A percentile compares a stretch with the other conserved stretches of the same genome.
phyloP scores from a whole-genome alignment of 768 basidiomycete species.

The Termitomyces sp. region DNA sequence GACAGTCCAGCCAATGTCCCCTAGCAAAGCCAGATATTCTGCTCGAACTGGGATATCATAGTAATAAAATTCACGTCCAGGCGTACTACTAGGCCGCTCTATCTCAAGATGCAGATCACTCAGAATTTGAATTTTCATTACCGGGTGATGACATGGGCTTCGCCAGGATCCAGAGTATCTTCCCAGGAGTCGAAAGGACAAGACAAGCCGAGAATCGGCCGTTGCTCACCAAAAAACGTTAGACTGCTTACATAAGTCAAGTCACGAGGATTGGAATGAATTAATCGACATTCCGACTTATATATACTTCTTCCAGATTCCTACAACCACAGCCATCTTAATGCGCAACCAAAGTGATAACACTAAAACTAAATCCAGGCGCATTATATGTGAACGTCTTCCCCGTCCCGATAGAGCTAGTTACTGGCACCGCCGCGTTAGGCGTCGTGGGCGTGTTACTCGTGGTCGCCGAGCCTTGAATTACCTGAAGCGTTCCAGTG shows the following conservation, averaged over 20 bases:
- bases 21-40: slow-evolving; percentile 26
- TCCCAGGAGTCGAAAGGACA: too few species aligned
- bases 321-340: slow-evolving; percentile 2
- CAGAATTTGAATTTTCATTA: slow-evolving; percentile 7
- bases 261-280: too few species aligned
- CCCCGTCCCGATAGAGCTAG: slow-evolving; percentile 38
- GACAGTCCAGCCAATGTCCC: slow-evolving; percentile 28
- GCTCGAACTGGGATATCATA: slow-evolving; percentile 21
- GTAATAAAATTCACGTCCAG: slow-evolving; percentile 10
- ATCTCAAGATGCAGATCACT: slow-evolving; percentile 9
- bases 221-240: too few species aligned
- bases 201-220: too few species aligned
- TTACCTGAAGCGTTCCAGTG: slow-evolving; percentile 39
- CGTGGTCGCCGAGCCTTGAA: slow-evolving; percentile 41
- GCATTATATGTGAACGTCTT: slow-evolving; percentile 50
- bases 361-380: slow-evolving; percentile 37
- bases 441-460: slow-evolving; percentile 54
- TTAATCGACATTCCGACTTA: too few species aligned
- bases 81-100: neutral
- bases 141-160: too few species aligned
- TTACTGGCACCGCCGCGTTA: slow-evolving; percentile 39
- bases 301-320: neutral
- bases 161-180: too few species aligned
- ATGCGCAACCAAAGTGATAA: slow-evolving; percentile 28
- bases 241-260: neutral